These are phyloP conservation scores for Sonneratia alba DNA, from an alignment of 345 rosid species.

Conservation along the genomic window DNA sequence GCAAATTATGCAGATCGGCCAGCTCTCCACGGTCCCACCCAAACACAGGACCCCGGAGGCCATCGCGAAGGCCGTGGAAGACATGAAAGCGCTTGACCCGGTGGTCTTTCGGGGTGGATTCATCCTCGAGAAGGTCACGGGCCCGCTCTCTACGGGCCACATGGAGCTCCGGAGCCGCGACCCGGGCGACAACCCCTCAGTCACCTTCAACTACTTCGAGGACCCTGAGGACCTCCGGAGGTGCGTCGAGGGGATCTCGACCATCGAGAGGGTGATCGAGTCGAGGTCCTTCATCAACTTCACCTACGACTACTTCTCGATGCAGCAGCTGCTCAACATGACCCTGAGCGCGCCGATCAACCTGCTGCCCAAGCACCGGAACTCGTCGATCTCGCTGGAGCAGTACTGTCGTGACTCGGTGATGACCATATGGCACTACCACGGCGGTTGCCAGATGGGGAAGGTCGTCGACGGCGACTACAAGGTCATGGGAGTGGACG, in stretches of 20 bases:
- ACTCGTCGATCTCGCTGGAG: slow-evolving; percentile 43
- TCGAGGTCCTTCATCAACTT: slow-evolving; percentile 22
- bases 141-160: slow-evolving; percentile 29
- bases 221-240: slow-evolving; percentile 29
- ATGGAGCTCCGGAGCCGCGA: slow-evolving; percentile 20
- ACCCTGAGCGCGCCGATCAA: slow-evolving; percentile 37
- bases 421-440: slow-evolving; percentile 92
- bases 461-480: slow-evolving; percentile 63
- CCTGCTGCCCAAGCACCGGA: slow-evolving; percentile 47
- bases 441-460: slow-evolving; percentile 84
- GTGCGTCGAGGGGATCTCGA: slow-evolving; percentile 27
- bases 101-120: slow-evolving; percentile 24
- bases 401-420: slow-evolving; percentile 69
- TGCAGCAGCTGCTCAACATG: slow-evolving; percentile 20
- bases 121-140: slow-evolving; percentile 31
- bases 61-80: slow-evolving; percentile 16
- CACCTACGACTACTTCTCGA: slow-evolving; percentile 17
- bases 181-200: slow-evolving; percentile 26
- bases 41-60: slow-evolving; percentile 33
- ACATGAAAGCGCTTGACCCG: slow-evolving; percentile 13
- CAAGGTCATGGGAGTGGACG: slow-evolving; percentile 55
- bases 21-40: slow-evolving; percentile 29
- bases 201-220: slow-evolving; percentile 34
- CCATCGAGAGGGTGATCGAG: slow-evolving; percentile 22
- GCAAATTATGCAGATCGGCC: slow-evolving; percentile 20